Base-by-base conservation (phyloP, 1,284 basidiomycete genomes). In the Cutaneotrichosporon sp. region DNA sequence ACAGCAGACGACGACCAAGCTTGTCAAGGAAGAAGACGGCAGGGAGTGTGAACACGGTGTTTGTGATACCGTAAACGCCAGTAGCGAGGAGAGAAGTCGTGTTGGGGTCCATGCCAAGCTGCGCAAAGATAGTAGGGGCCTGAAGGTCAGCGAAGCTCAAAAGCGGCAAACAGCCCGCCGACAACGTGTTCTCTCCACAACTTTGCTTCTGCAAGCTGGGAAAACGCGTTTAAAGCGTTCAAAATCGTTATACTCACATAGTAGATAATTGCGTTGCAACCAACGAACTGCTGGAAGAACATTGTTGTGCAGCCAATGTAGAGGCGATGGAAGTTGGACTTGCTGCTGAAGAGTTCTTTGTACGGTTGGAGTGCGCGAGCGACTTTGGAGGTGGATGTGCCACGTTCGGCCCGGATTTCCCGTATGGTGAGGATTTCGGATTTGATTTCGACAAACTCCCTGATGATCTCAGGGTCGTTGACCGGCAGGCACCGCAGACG, bases 51-150 rank as follows among this genome's bases (percentile, higher is more conserved):
- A 70, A 71, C 50, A 73, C 65, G 9, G 48, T 64, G 52, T 67
- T 62, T 35, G 59, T 55, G 48, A 73, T 56, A 40, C 72, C 72
- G 55, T 69, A 74, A 22, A 73, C 54, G 14, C 72, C 73, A 2
- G 72, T 72, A 0, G 67, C 61, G 12, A 71, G 57, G 18, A 73
- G 60, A 18, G 61, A 63, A 1, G 61, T 61, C 13, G 64, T 66
- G 46, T 57, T 64, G 5, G 63, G 51, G 46, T 56, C 53, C 15
- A 61, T 39, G 14, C 66, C 66, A n/a, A 74, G 56, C 4, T 58
- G 57, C 10, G 44, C 50, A 56, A 74, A 71, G 39, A 74, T 56
- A 39, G 63, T 52, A 13, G 52, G 58, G 3, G 52, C 49, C 54
- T 40, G 33, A 14, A 10, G 0, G 30, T 46, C 44, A 46, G 44